phyloP scores from a whole-genome alignment of 1,139 yeast genomes.

The Petasospora rhodanensis region DNA sequence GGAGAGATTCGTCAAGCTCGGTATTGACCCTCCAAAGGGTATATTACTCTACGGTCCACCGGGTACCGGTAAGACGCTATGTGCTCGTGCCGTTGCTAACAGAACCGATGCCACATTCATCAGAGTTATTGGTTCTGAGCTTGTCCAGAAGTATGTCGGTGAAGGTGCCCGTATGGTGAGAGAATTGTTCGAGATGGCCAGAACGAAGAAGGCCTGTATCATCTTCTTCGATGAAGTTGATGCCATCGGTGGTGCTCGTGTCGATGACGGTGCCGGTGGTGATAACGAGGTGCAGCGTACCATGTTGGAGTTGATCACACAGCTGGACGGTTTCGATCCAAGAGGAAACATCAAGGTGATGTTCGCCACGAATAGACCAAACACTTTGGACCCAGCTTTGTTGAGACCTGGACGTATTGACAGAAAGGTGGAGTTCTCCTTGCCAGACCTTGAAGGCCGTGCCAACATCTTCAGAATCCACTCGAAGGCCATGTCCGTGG shows the following conservation, averaged over 20 bases:
- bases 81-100: slow-evolving; percentile 98
- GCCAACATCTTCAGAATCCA: slow-evolving; percentile 97
- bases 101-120: slow-evolving; percentile 98
- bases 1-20: slow-evolving; percentile 91
- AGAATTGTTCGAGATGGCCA: slow-evolving; percentile 97
- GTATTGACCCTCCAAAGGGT: slow-evolving; percentile 98
- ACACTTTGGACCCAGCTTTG: slow-evolving; percentile 95
- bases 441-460: slow-evolving; percentile 96
- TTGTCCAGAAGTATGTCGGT: slow-evolving; percentile 97
- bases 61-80: slow-evolving; percentile 95
- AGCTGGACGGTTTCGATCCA: slow-evolving; percentile 96
- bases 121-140: slow-evolving; percentile 95
- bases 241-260: slow-evolving; percentile 98
- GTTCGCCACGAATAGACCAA: slow-evolving; percentile 98
- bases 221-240: slow-evolving; percentile 92
- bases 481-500: slow-evolving; percentile 95
- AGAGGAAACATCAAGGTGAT: slow-evolving; percentile 97
- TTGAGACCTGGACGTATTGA: slow-evolving; percentile 98
- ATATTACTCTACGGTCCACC: slow-evolving; percentile 96
- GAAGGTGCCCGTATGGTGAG: slow-evolving; percentile 99
- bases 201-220: slow-evolving; percentile 95
- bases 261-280: slow-evolving; percentile 99
- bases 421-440: slow-evolving; percentile 92
- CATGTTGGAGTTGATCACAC: slow-evolving; percentile 96
- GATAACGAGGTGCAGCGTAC: slow-evolving; percentile 99